Evolutionary conservation across 352 stramenopile species (phyloP).

Genomic region (Phytophthora cryptogea): DNA sequence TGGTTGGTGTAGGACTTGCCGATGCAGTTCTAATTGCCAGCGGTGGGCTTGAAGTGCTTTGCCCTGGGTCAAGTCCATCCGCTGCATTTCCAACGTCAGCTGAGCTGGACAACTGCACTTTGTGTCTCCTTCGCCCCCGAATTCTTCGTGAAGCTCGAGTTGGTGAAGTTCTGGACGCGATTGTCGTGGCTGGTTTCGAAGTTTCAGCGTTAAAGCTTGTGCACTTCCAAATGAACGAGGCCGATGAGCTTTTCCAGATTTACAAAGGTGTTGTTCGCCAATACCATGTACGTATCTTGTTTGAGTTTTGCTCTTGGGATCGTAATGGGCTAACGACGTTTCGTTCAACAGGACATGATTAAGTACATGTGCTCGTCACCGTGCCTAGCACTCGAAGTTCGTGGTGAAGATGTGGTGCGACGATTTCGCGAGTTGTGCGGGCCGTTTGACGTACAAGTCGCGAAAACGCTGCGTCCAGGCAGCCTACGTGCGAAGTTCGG

Average conservation of each 20-base stretch:
- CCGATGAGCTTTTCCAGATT: conserved; percentile 92
- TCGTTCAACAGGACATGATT: conserved; percentile 67
- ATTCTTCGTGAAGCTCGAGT: conserved; percentile 63
- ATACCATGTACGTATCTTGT: conserved; percentile 57
- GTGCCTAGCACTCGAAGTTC: conserved; percentile 90
- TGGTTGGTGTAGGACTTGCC: conserved; percentile 6
- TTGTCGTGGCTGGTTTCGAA: conserved; percentile 85
- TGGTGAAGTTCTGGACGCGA: conserved; percentile 81
- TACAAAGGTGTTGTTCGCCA: conserved; percentile 77
- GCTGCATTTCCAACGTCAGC: conserved; percentile 47
- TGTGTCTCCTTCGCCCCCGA: conserved; percentile 64
- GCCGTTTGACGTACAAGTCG: conserved; percentile 91
- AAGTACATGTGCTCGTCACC: conserved; percentile 91
- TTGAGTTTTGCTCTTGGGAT: neutral
- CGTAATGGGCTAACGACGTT: neutral
- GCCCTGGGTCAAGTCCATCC: conserved; percentile 2
- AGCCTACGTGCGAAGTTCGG: conserved; percentile 91
- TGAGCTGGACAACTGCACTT: conserved; percentile 65
- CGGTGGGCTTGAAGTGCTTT: conserved; percentile 27
- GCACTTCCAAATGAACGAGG: conserved; percentile 74
- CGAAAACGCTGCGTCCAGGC: conserved; percentile 80
- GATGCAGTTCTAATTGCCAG: conserved; percentile 34
- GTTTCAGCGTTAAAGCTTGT: conserved; percentile 90
- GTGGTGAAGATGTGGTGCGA: conserved; percentile 77
- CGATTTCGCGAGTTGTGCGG: conserved; percentile 86